Conservation (phyloP, 2,329 filamentous ascomycete species). For the Cladosporium oxysporum region DNA sequence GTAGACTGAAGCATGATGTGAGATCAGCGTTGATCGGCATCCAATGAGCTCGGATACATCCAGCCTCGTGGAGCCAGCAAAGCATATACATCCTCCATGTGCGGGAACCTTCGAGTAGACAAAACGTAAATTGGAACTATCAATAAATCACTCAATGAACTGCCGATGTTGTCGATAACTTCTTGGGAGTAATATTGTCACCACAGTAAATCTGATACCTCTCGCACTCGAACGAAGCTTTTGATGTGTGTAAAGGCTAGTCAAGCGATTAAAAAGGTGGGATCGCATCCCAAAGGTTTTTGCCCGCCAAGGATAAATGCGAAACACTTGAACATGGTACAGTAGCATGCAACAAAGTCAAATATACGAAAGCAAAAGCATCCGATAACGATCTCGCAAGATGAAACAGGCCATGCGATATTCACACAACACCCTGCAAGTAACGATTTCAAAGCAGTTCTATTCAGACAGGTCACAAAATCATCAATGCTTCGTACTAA, state of each 20-base stretch:
- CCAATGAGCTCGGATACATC: not conserved
- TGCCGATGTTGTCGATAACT: not conserved
- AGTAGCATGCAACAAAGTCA: not conserved
- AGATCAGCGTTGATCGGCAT: not conserved
- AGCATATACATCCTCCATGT: not conserved
- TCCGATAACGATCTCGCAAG: not conserved
- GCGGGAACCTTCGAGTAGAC: not conserved
- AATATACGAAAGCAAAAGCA: not conserved
- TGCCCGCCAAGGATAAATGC: not conserved
- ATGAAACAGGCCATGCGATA: not conserved
- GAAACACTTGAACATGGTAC: not conserved
- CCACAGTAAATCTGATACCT: not conserved
- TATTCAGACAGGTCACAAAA: not conserved
- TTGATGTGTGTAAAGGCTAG: not conserved
- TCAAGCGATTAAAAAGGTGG: not conserved
- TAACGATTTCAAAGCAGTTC: not conserved
- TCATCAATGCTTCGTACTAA: not conserved
- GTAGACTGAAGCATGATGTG: not conserved
- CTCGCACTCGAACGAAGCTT: not conserved
- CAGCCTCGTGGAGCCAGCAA: not conserved
- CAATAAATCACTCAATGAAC: not conserved
- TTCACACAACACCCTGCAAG: not conserved
- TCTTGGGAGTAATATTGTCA: not conserved
- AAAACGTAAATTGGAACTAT: not conserved
- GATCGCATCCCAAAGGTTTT: not conserved